These are phyloP conservation scores for Naganishia albida DNA, from an alignment of 1,284 basidiomycete genomes.

Conservation along the genomic window DNA sequence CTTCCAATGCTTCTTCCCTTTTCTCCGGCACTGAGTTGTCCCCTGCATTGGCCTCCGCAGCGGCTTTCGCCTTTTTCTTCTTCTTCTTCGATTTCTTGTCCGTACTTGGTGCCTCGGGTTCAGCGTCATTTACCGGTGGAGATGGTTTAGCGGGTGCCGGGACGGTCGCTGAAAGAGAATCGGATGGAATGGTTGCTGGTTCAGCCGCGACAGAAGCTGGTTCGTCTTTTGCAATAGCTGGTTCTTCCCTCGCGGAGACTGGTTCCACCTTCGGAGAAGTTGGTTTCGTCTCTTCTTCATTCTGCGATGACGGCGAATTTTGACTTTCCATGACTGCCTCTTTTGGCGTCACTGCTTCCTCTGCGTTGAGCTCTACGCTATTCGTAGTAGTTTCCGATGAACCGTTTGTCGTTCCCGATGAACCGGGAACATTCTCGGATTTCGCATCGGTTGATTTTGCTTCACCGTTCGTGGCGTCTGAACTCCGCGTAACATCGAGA, in stretches of 20 bases:
- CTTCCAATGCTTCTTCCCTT: neutral
- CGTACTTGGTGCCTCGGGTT: neutral
- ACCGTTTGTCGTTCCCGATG: neutral
- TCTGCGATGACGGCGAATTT: neutral
- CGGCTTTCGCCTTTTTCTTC: slow-evolving; percentile 23
- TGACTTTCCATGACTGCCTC: neutral
- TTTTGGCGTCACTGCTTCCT: neutral
- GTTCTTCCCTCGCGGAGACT: neutral
- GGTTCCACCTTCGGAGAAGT: no score
- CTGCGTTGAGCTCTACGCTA: neutral
- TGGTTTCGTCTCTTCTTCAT: no score
- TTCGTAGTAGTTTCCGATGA: neutral
- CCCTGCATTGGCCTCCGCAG: neutral
- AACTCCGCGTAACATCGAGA: slow-evolving; percentile 11
- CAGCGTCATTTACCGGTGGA: neutral
- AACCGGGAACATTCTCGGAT: neutral
- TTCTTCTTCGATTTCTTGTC: slow-evolving; percentile 21
- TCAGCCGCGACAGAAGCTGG: neutral
- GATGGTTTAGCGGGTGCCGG: neutral
- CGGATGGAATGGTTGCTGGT: neutral
- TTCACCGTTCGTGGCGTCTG: neutral
- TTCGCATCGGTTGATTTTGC: neutral
- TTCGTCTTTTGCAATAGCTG: neutral
- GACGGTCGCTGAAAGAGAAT: neutral
- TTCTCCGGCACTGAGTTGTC: slow-evolving; percentile 2